Percentiles rank a stretch among this genome's conserved stretches.
These are phyloP conservation scores for Rhodotorula paludigena DNA, from an alignment of 768 basidiomycete genomes.

Conservation along the genomic window DNA sequence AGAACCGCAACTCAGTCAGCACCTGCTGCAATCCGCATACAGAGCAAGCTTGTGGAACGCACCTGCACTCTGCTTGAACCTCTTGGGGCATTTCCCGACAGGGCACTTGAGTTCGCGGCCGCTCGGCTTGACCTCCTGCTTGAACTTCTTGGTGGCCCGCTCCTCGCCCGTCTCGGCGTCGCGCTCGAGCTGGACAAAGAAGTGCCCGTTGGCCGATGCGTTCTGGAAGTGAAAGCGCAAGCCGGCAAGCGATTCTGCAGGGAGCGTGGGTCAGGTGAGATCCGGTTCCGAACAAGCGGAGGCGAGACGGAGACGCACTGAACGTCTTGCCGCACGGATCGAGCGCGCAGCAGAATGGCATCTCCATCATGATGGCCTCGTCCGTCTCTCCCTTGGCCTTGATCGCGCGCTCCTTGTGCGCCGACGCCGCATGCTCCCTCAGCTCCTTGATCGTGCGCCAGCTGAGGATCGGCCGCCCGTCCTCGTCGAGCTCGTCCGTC, in stretches of 20 bases:
- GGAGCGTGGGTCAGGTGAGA: background rate
- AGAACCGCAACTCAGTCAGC: background rate
- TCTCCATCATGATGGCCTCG: constrained; percentile 10
- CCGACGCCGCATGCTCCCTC: constrained; percentile 19
- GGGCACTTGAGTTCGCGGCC: constrained; percentile 30
- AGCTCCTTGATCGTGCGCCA: constrained; percentile 39
- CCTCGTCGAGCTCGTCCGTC: background rate
- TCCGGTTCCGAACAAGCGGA: background rate
- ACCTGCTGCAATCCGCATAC: too few species aligned
- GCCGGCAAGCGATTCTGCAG: constrained; percentile 35
- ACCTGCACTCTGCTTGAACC: constrained; percentile 40
- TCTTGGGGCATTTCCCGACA: constrained; percentile 29
- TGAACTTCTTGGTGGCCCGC: constrained; percentile 36
- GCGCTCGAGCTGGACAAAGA: constrained; percentile 32
- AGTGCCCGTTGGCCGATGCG: constrained; percentile 39
- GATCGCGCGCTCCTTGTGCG: constrained; percentile 22
- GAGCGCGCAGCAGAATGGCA: constrained; percentile 37
- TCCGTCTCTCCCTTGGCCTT: constrained; percentile 3
- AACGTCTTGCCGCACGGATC: constrained; percentile 41
- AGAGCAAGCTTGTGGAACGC: background rate
- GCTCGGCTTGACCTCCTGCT: constrained; percentile 23
- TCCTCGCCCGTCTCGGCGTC: constrained; percentile 34
- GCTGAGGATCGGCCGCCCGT: background rate
- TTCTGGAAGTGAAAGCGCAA: constrained; percentile 37
- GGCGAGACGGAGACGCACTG: constrained; percentile 17